These are phyloP conservation scores for Calonectria crousiana DNA, from an alignment of 2,329 filamentous ascomycete genomes.

Conservation along the genomic window DNA sequence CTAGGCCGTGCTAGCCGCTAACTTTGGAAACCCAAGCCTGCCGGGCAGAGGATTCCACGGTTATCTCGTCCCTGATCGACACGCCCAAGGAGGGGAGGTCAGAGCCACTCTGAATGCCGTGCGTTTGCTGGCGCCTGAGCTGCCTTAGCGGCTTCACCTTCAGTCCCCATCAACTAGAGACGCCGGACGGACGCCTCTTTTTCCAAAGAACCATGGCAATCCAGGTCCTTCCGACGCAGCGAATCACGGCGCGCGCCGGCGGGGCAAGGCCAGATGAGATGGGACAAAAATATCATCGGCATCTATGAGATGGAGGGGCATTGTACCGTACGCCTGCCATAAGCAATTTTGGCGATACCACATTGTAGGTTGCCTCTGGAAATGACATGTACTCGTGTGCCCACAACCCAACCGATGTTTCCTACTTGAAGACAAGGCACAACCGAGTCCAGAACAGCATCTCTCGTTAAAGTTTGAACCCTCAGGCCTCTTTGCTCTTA, in stretches of 20 bases:
- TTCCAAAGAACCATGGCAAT: neutral
- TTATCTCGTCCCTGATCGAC: slow-evolving; percentile 33
- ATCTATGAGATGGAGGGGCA: neutral
- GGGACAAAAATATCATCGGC: neutral
- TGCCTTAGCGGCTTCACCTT: slow-evolving; percentile 3
- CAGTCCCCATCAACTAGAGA: slow-evolving; percentile 8
- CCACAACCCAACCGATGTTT: neutral
- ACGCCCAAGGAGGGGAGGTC: slow-evolving; percentile 9
- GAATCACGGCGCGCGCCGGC: neutral
- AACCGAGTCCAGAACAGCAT: neutral
- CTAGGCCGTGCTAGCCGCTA: slow-evolving; percentile 31
- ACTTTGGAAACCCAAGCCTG: slow-evolving; percentile 32
- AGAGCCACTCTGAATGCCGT: slow-evolving; percentile 31
- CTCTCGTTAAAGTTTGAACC: neutral
- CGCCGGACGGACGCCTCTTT: neutral
- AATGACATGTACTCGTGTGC: neutral
- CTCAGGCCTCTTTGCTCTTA: neutral
- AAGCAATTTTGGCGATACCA: neutral
- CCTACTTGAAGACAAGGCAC: neutral
- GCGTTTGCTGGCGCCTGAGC: slow-evolving; percentile 19
- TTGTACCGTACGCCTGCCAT: neutral
- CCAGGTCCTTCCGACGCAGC: neutral
- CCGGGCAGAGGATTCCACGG: slow-evolving; percentile 7
- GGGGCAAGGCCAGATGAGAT: neutral
- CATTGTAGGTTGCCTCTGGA: neutral